Base-by-base conservation (phyloP, 2,329 filamentous ascomycete species). In the Aspergillus floridensis region DNA sequence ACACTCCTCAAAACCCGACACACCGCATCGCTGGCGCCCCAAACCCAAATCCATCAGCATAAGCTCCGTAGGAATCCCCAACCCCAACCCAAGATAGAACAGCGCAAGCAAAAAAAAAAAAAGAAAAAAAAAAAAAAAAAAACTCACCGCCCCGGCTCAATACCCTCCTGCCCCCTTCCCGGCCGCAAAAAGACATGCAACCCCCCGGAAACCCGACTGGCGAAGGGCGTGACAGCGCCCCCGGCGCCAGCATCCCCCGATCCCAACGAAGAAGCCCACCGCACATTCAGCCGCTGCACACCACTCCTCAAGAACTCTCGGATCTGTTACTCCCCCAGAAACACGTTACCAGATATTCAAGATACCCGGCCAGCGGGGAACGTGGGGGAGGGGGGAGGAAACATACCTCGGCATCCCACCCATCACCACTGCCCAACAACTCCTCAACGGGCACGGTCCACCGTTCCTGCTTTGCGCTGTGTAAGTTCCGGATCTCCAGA, bases 151-250 rank as follows among this genome's bases (percentile, higher is more conserved):
- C 26, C 35, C 49, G 49, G 29, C 21, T 41, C 24, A 22, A 2
- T 24, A n/a, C 32, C 53, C 35, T 24, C 19, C 31, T 22, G 10
- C 31, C 32, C 14, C 14, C 32, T 35, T 26, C 47, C 44, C 19
- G 64, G 89, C 0, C 88, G 90, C 71, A 88, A 92, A 68, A 90
- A 90, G 26, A 92, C 80, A 78, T 97, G 92, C 22, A 98, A 78
- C 2, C 93, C 93, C 0, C 93, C 88, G 2, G 91, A 87, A 14
- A 92, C 75, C 59, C 90, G 85, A 54, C 92, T 92, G 48, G 85
- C 80, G 68, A 95, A 88, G 1, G 93, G 93, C 44, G 87, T 82
- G 49, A 88, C 78, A 84, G 79, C 44, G 84, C 78, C 71, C 81
- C 68, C 6, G 70, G 68, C 2, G 85, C 78, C 14, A 84, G 80